Base-by-base conservation (phyloP, 768 basidiomycete species). In the Artomyces pyxidatus region DNA sequence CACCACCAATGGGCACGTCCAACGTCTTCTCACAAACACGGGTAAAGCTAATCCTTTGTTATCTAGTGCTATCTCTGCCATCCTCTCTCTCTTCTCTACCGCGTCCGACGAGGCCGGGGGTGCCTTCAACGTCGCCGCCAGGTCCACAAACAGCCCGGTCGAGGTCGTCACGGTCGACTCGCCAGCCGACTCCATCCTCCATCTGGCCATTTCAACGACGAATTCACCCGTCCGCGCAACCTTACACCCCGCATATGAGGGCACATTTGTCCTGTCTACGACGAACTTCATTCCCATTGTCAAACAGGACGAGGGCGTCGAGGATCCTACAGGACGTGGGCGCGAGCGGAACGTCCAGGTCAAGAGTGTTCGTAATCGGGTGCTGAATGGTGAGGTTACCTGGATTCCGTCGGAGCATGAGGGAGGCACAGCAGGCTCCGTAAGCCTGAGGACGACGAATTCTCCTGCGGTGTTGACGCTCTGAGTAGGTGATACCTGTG, bases 1-100 rank as follows among this genome's bases (percentile, higher is more conserved):
- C 19, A 73, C 74, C 2, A 63, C 49, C 23, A 77, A 80, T 48
- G 68, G 66, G 77, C 76, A 57, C 29, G 69, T 57, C 7, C 22
- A 3, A 19, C 23, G 29, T 19, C 19, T 4, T 25, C 14, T 10
- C 3, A 12, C 9, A 3, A 19, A 14, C 3, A 14, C 38, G 27
- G 6, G 19, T 48, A 8, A 21, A 8, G 32, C 46, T 40, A 42
- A 30, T 22, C 46, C 22, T 21, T 25, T 25, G 25, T 10, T 46
- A 14, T 32, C 45, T 50, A 75, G 74, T 28, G 51, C 40, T 28
- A 59, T 76, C 25, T 50, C 63, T 6, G 57, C 66, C 14, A 51
- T 52, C 11, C 40, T 73, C 26, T 55, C 53, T 23, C 65, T 78
- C 22, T 55, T 52, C 25, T 65, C 73, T 16, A 55, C 60, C 14